These are phyloP conservation scores for Phtheirospermum japonicum DNA, from an alignment of 257 asterid species.

Conservation along the genomic window DNA sequence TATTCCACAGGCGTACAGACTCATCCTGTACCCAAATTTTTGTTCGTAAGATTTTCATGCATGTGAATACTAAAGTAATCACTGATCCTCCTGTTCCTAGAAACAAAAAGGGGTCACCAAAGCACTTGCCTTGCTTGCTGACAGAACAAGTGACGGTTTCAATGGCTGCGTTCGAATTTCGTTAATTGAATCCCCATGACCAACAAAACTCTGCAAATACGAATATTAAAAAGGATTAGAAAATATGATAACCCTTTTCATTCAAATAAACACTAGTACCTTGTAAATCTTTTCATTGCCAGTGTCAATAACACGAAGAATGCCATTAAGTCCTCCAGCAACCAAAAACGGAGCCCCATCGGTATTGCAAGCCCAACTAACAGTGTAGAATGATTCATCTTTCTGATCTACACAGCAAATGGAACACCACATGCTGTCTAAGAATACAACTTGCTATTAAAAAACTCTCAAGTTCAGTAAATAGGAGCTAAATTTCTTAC, in stretches of 20 bases:
- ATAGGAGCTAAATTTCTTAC: slow-evolving; percentile 41
- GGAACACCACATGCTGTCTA: slow-evolving; percentile 36
- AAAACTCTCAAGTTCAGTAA: background rate
- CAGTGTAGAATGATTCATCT: slow-evolving; percentile 95
- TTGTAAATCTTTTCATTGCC: slow-evolving; percentile 84
- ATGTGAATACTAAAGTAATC: slow-evolving; percentile 9
- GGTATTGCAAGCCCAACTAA: slow-evolving; percentile 91
- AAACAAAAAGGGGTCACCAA: slow-evolving; percentile 15
- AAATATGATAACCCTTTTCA: background rate
- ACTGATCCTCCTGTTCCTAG: background rate
- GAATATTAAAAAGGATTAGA: slow-evolving; percentile 6
- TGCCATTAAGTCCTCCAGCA: slow-evolving; percentile 90
- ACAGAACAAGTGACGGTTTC: slow-evolving; percentile 86
- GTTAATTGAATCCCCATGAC: slow-evolving; percentile 94
- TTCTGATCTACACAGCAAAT: slow-evolving; percentile 64
- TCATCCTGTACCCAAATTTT: slow-evolving; percentile 61
- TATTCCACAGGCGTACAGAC: slow-evolving; percentile 96
- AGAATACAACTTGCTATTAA: slow-evolving; percentile 25
- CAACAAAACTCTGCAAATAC: slow-evolving; percentile 78
- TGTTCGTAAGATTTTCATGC: slow-evolving; percentile 12
- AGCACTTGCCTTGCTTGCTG: slow-evolving; percentile 87
- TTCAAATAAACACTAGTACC: slow-evolving; percentile 51
- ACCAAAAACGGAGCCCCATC: slow-evolving; percentile 81
- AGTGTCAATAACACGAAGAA: slow-evolving; percentile 85
- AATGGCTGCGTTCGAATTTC: slow-evolving; percentile 88